These are phyloP conservation scores for Caloboletus inedulis DNA, from an alignment of 1,284 basidiomycete species.

Conservation along the genomic window DNA sequence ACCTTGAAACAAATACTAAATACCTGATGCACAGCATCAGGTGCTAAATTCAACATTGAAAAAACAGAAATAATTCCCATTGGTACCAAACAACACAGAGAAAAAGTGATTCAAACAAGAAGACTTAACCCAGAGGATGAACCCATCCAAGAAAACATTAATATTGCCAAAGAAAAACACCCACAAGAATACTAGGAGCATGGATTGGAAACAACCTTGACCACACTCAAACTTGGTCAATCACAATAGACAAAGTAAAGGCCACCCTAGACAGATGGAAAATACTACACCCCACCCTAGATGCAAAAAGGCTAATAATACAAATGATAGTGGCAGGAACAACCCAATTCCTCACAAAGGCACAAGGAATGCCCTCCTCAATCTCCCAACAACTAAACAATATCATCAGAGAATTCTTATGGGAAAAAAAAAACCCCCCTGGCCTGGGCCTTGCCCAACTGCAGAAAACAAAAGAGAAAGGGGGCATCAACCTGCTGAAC, in stretches of 20 bases:
- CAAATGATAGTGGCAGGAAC: constrained; percentile 6
- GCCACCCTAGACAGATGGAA: neutral
- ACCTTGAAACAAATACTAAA: neutral
- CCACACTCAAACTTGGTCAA: neutral
- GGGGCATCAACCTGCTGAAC: no score
- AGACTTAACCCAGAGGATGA: neutral
- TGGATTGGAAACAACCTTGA: constrained; percentile 17
- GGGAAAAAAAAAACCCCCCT: neutral
- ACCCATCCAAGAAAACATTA: neutral
- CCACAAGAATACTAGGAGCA: neutral
- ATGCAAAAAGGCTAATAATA: constrained; percentile 6
- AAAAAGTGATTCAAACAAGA: neutral
- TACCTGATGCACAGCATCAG: constrained; percentile 4
- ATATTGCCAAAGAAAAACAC: constrained; percentile 9
- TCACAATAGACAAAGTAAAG: constrained; percentile 2
- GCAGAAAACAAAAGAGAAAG: no score
- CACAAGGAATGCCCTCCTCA: constrained; percentile 24
- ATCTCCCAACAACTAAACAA: accelerated
- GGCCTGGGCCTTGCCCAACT: no score
- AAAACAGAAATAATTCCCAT: constrained; percentile 22
- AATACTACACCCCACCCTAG: constrained; percentile 4
- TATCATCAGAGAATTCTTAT: neutral
- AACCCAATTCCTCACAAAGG: constrained; percentile 19
- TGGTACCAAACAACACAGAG: neutral
- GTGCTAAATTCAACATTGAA: constrained; percentile 14